Evolutionary conservation across 2,329 filamentous ascomycete species (phyloP), one percentile per base, ranked within the genome.

Genomic region (Colletotrichum plurivorum): DNA sequence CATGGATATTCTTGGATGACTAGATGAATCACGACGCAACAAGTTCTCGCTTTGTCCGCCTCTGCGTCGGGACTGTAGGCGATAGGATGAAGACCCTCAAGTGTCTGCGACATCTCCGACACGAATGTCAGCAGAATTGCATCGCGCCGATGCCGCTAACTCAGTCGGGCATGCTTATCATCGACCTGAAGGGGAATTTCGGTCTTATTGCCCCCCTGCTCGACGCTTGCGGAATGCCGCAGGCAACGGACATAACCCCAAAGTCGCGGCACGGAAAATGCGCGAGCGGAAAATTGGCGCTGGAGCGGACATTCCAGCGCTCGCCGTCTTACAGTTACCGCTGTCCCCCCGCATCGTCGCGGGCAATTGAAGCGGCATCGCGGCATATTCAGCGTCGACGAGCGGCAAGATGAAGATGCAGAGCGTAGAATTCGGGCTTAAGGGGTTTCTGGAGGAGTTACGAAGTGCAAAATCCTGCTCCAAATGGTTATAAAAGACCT

Each of bases 301-400:
- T 45, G 36, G 49, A 13, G 58, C 58, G 58, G 58, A 62, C 48
- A 53, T 10, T 54, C 22, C 39, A 20, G 0, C 6, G 22, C 4
- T 53, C 0, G 20, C 36, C 13, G 53, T 4, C 45, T 45, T 18
- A 61, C 51, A 41, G 1, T 36, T 36, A 31, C 57, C 57, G 20
- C 57, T 52, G 27, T 52, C 46, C 57, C 46, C 57, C 57, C 46
- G 31, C 46, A 52, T 52, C 2, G 16, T 7, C 20, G 49, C 58
- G 49, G 48, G 36, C 6, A 43, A 6, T 61, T 36, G 12, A 20
- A 22, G 49, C 16, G 3, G 59, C 58, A 53, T 53, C 48, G 5
- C 13, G 25, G 41, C 1, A n/a, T 10, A 4, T 36, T 15, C 1
- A 10, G 48, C 10, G 27, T 7, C 31, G 2, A 51, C 5, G 31